These are phyloP conservation scores for Corymbia calophylla DNA, from an alignment of 441 rosid species.

Conservation along the genomic window DNA sequence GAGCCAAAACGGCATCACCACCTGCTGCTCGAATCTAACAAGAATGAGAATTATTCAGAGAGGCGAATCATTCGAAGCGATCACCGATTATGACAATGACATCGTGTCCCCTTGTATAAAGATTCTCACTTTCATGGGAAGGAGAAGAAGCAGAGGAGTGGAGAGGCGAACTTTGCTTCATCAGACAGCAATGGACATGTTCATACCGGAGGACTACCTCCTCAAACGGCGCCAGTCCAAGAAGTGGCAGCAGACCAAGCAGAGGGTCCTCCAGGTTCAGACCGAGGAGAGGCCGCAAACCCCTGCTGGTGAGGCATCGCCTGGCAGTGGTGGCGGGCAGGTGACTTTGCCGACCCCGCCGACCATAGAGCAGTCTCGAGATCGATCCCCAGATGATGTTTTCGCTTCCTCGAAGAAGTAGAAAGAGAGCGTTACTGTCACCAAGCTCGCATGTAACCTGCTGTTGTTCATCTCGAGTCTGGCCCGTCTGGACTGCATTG, in stretches of 20 bases:
- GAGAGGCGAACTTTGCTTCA: not conserved
- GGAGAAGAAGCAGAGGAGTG: not conserved
- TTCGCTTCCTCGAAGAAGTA: not conserved
- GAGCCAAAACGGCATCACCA: not conserved
- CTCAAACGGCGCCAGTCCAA: not conserved
- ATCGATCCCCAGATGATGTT: not conserved
- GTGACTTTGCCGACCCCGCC: not conserved
- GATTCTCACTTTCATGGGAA: not conserved
- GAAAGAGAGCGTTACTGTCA: not conserved
- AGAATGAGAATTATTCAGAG: not conserved
- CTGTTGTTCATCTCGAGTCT: not conserved
- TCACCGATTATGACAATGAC: not conserved
- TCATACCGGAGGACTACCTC: not conserved
- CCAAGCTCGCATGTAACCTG: not conserved
- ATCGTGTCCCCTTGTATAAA: not conserved
- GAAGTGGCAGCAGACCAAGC: not conserved
- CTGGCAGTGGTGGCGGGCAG: not conserved
- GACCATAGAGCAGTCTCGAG: not conserved
- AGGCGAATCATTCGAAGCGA: not conserved
- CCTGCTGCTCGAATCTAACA: no score
- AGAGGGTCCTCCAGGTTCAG: not conserved
- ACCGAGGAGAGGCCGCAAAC: no score
- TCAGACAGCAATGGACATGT: not conserved
- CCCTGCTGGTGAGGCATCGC: not conserved
- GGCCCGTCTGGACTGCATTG: not conserved